Conservation (phyloP, 768 basidiomycete genomes). For the Tricholoma sp. region DNA sequence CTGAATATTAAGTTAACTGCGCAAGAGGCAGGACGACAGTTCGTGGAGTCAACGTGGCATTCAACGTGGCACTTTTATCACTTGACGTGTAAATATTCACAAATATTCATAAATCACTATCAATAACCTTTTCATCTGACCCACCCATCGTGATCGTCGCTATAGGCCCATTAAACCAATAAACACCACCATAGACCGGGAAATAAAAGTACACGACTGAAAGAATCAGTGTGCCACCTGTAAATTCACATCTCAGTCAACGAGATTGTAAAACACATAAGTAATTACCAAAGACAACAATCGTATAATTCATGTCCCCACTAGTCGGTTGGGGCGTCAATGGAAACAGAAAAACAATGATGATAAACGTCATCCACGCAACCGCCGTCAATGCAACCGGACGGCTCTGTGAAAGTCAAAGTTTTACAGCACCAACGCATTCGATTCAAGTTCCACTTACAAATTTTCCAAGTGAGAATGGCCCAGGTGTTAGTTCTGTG, state of each 20-base stretch:
- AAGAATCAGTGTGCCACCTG: slow-evolving; percentile 19
- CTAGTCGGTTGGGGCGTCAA: slow-evolving; percentile 38
- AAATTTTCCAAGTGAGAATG: slow-evolving; percentile 19
- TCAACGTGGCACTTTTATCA: no score
- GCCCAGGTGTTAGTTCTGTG: slow-evolving; percentile 18
- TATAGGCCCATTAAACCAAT: slow-evolving; percentile 48
- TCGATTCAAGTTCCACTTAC: slow-evolving; percentile 5
- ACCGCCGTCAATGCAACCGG: slow-evolving; percentile 52
- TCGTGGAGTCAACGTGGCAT: no score
- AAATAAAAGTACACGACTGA: slow-evolving; percentile 63
- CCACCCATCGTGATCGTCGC: background rate
- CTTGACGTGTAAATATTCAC: no score
- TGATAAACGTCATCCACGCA: slow-evolving; percentile 61
- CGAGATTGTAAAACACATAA: no score
- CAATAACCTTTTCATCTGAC: no score
- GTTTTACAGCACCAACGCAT: background rate
- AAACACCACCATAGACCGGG: slow-evolving; percentile 60
- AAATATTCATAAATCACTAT: no score
- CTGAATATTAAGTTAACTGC: no score
- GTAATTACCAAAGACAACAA: slow-evolving; percentile 59
- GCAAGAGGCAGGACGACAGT: no score
- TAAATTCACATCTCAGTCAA: no score
- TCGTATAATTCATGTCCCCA: slow-evolving; percentile 63
- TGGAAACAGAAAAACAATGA: slow-evolving; percentile 61
- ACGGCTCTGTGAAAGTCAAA: slow-evolving; percentile 36